phyloP scores from a whole-genome alignment of 2,329 filamentous ascomycete species.

The Colletotrichum sp. region DNA sequence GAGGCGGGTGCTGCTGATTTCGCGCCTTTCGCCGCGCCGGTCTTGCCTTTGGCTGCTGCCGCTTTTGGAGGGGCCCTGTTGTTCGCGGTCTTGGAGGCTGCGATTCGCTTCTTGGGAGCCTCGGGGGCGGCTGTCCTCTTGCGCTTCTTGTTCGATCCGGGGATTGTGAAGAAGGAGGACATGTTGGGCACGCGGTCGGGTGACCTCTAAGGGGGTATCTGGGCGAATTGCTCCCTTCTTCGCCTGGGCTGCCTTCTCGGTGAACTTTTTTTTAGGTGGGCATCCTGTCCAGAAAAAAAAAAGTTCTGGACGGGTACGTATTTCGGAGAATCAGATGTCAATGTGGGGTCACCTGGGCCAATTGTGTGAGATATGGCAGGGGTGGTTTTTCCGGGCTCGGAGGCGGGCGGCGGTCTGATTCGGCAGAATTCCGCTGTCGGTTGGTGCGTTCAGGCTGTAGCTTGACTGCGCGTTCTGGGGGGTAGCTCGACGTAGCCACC shows the following conservation, averaged over 20 bases:
- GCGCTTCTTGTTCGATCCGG: conserved; percentile 87
- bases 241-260: conserved; percentile 23
- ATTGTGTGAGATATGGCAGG: background rate
- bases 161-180: conserved; percentile 96
- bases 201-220: conserved; percentile 6
- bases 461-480: conserved; percentile 42
- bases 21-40: conserved; percentile 24
- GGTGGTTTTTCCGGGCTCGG: conserved; percentile 11
- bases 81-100: conserved; percentile 46
- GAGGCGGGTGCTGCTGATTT: conserved; percentile 34
- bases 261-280: conserved; percentile 26
- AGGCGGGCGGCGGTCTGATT: conserved; percentile 31
- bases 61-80: conserved; percentile 47
- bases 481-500: conserved; percentile 15
- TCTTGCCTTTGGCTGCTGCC: conserved; percentile 27
- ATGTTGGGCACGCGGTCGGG: conserved; percentile 52
- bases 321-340: conserved; percentile 13
- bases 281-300: conserved; percentile 37
- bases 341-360: conserved; percentile 5
- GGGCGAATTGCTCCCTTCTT: conserved; percentile 27
- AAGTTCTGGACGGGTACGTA: conserved; percentile 35
- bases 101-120: conserved; percentile 64
- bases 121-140: conserved; percentile 70
- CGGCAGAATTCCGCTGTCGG: conserved; percentile 31
- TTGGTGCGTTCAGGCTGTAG: conserved; percentile 42